phyloP scores from a whole-genome alignment of 106 monocot species.

The Acorus gramineus region DNA sequence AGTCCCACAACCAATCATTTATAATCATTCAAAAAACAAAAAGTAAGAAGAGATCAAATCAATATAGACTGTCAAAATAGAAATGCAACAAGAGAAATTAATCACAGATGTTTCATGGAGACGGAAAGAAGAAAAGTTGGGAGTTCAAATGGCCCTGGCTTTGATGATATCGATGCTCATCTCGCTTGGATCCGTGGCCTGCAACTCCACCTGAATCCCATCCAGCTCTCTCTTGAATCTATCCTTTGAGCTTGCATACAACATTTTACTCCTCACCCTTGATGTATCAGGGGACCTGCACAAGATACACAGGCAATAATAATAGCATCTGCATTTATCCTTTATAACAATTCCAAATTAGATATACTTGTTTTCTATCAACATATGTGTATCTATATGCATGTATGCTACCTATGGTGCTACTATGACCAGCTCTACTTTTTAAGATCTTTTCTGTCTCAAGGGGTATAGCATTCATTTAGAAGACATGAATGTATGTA shows the following conservation, averaged over 20 bases:
- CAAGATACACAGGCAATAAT: neutral
- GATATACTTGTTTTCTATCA: neutral
- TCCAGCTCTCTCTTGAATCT: slow-evolving; percentile 19
- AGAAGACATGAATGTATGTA: too few species aligned
- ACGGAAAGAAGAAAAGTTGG: neutral
- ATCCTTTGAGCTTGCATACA: slow-evolving; percentile 26
- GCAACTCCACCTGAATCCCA: slow-evolving; percentile 19
- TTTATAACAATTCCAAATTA: neutral
- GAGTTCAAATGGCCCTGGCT: slow-evolving; percentile 8
- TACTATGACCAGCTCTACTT: too few species aligned
- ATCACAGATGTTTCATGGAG: too few species aligned
- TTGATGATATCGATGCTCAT: slow-evolving; percentile 19
- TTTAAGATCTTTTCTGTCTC: too few species aligned
- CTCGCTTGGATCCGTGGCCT: slow-evolving; percentile 18
- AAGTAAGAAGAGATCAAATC: too few species aligned
- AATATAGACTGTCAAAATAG: too few species aligned
- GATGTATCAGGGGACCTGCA: slow-evolving; percentile 11
- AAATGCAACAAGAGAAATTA: too few species aligned
- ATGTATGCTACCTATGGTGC: too few species aligned
- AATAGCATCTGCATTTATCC: neutral
- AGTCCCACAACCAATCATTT: too few species aligned
- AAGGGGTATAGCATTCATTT: too few species aligned
- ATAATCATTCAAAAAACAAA: too few species aligned
- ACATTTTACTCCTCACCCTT: slow-evolving; percentile 25
- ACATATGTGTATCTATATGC: too few species aligned